Evolutionary conservation across 108 stramenopile genomes (phyloP), one percentile per base, ranked within the genome.

Genomic region (Epithemia pelagica): DNA sequence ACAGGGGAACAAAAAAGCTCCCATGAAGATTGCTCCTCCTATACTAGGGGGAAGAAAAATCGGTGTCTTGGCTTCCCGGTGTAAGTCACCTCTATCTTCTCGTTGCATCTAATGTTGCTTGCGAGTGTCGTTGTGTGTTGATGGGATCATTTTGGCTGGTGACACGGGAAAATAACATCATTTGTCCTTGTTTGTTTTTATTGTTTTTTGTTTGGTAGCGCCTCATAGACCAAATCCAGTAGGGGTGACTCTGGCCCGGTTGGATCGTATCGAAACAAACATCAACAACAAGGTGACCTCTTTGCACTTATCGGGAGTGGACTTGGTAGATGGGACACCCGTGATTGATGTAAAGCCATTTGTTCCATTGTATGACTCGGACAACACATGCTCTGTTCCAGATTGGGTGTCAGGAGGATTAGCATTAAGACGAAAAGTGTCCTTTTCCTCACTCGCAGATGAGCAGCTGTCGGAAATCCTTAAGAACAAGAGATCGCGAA

Each of bases 141-240:
- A n/a, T n/a, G n/a, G n/a, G n/a, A n/a, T n/a, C n/a, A n/a, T n/a
- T n/a, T n/a, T n/a, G n/a, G n/a, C n/a, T n/a, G n/a, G n/a, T n/a
- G n/a, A n/a, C n/a, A n/a, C n/a, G n/a, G n/a, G n/a, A n/a, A n/a
- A n/a, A n/a, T n/a, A n/a, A n/a, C n/a, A n/a, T n/a, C n/a, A n/a
- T n/a, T n/a, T n/a, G n/a, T n/a, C n/a, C n/a, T n/a, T n/a, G n/a
- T n/a, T n/a, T n/a, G 37, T 46, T 46, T 46, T 46, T 15, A 10
- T 10, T 46, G 5, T 46, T 46, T 46, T 15, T 15, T 46, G 15
- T 15, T 46, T 46, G 10, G 5, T 15, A 46, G 37, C 94, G 52
- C 99, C 99, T 1, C 99, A 99, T 77, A 87, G 97, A 19, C 89
- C 89, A 59, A 98, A 97, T 73, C 95, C 91, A 0, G 81, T 99